phyloP scores from a whole-genome alignment of 225 moss, liverwort and hornwort species.

The Bryum argenteum region DNA sequence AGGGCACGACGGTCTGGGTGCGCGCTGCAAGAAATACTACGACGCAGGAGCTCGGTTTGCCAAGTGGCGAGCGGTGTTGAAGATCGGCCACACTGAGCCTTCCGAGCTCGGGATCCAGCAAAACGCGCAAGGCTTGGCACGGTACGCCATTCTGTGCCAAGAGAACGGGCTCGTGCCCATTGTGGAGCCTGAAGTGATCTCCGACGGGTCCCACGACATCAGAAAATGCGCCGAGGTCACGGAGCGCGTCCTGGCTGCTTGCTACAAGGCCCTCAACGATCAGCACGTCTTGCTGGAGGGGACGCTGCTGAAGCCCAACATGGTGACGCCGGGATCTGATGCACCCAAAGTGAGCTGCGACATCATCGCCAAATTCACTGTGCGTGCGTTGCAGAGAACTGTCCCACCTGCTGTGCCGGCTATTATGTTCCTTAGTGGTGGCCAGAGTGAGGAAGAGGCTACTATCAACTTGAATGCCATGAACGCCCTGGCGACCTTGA shows the following conservation, averaged over 20 bases:
- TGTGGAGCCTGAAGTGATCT: constrained; percentile 56
- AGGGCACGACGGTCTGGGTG: constrained; percentile 56
- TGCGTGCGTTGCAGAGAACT: constrained; percentile 56
- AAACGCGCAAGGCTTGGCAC: constrained; percentile 55
- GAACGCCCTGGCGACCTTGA: constrained; percentile 58
- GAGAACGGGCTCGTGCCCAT: constrained; percentile 60
- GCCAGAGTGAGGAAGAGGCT: constrained; percentile 64
- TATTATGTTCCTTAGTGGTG: constrained; percentile 53
- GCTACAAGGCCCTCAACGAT: constrained; percentile 60
- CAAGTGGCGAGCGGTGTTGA: constrained; percentile 59
- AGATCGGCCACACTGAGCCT: constrained; percentile 60
- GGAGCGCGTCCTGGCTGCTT: constrained; percentile 57
- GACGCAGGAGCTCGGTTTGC: constrained; percentile 59
- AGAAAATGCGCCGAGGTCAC: constrained; percentile 64
- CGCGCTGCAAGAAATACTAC: constrained; percentile 63
- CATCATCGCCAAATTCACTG: constrained; percentile 66
- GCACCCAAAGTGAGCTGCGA: constrained; percentile 59
- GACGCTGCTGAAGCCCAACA: constrained; percentile 59
- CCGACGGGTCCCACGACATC: constrained; percentile 58
- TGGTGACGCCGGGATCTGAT: constrained; percentile 62
- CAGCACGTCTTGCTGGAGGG: constrained; percentile 60
- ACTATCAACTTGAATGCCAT: constrained; percentile 60
- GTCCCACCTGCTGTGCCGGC: constrained; percentile 60
- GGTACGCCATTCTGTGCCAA: constrained; percentile 59
- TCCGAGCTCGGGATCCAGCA: constrained; percentile 58